phyloP scores from a whole-genome alignment of 345 rosid genomes.

The Cardamine occulta region DNA sequence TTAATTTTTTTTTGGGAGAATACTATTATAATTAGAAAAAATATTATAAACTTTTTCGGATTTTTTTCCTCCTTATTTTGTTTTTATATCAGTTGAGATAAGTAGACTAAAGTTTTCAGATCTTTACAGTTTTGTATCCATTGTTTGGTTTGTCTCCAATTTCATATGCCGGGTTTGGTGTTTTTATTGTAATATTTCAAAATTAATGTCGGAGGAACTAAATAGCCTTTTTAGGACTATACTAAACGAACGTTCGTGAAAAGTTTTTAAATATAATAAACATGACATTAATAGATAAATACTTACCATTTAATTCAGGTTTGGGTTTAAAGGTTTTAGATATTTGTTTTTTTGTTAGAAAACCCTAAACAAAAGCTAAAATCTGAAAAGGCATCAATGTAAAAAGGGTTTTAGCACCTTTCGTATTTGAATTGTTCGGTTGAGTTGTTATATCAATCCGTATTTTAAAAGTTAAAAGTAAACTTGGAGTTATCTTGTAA shows the following conservation, averaged over 20 bases:
- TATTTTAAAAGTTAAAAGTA: background rate
- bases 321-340: background rate
- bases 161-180: constrained; percentile 31
- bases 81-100: constrained; percentile 16
- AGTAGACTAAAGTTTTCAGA: constrained; percentile 33
- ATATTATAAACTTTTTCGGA: background rate
- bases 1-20: background rate
- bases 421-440: background rate
- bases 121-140: constrained; percentile 23
- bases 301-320: background rate
- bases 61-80: background rate
- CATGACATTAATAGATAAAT: background rate
- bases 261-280: background rate
- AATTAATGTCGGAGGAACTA: constrained; percentile 20
- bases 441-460: background rate
- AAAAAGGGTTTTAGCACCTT: too few species aligned
- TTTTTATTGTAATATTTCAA: constrained; percentile 16
- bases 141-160: constrained; percentile 25
- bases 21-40: constrained; percentile 16
- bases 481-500: background rate
- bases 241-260: constrained; percentile 26
- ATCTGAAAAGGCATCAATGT: background rate
- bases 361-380: background rate
- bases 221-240: constrained; percentile 15
- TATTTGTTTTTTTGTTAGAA: background rate